These are phyloP conservation scores for Ustilago cynodontis DNA, from an alignment of 1,284 basidiomycete genomes.

Conservation along the genomic window DNA sequence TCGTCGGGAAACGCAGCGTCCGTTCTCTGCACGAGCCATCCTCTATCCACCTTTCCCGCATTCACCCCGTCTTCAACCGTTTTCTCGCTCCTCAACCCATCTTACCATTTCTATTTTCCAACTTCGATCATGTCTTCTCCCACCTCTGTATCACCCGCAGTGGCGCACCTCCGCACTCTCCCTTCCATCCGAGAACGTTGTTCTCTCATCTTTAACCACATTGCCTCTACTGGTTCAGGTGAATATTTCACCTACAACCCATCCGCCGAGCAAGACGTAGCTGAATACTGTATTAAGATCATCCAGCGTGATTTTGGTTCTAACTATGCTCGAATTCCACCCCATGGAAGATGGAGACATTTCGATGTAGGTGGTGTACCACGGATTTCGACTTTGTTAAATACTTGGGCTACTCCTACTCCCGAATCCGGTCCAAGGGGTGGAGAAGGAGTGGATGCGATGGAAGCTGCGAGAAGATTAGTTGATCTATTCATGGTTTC, in stretches of 20 bases:
- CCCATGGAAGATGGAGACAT: constrained; percentile 92
- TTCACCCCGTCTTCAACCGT: neutral
- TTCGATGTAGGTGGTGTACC: constrained; percentile 71
- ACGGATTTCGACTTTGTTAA: constrained; percentile 52
- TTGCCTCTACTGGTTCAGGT: constrained; percentile 78
- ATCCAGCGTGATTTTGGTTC: constrained; percentile 88
- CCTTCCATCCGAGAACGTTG: constrained; percentile 89
- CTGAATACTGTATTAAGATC: constrained; percentile 84
- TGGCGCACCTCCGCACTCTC: constrained; percentile 80
- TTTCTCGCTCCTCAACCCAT: neutral
- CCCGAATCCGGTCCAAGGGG: too few species aligned
- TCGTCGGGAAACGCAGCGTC: constrained; percentile 19
- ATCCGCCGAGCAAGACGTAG: constrained; percentile 78
- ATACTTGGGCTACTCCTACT: constrained; percentile 27
- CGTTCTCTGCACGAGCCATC: constrained; percentile 29
- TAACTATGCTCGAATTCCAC: constrained; percentile 81
- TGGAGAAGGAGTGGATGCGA: neutral
- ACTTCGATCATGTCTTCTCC: neutral
- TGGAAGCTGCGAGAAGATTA: constrained; percentile 73
- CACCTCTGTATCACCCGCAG: constrained; percentile 12
- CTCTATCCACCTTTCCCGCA: neutral
- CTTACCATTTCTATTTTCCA: neutral
- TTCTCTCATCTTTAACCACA: constrained; percentile 77
- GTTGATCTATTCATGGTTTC: constrained; percentile 93
- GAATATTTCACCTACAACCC: constrained; percentile 88